phyloP scores from a whole-genome alignment of 345 rosid species.

The Clausena lansium region DNA sequence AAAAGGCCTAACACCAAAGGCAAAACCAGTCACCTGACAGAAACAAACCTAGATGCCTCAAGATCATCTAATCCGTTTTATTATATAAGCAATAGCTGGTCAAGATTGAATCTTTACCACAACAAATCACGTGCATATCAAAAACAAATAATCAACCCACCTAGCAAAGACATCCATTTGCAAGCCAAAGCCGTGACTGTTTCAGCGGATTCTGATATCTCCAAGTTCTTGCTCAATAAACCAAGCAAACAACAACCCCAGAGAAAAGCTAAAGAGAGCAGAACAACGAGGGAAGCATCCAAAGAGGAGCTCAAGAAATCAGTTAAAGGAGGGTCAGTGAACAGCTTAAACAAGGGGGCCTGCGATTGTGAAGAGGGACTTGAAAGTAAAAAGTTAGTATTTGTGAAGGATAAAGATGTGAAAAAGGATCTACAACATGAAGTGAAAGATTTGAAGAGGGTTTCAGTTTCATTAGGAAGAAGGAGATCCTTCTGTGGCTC shows the following conservation, averaged over 20 bases:
- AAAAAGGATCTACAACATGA: conserved; percentile 24
- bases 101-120: conserved; percentile 19
- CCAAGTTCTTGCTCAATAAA: conserved; percentile 25
- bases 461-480: conserved; percentile 36
- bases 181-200: conserved; percentile 51
- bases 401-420: conserved; percentile 15
- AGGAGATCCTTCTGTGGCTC: conserved; percentile 53
- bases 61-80: conserved; percentile 19
- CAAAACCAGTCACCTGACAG: conserved; percentile 10
- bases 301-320: conserved; percentile 24
- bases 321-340: conserved; percentile 19
- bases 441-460: conserved; percentile 29
- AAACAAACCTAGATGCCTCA: conserved; percentile 24
- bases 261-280: conserved; percentile 18
- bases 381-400: conserved; percentile 2
- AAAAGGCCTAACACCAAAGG: conserved; percentile 14
- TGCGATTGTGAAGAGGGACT: background rate
- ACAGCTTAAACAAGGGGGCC: conserved; percentile 18
- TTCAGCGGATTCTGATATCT: conserved; percentile 51
- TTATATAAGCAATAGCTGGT: conserved; percentile 21
- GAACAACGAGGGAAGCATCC: conserved; percentile 20
- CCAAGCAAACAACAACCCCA: conserved; percentile 19
- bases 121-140: conserved; percentile 24
- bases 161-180: conserved; percentile 29
- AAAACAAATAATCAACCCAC: conserved; percentile 3